A percentile compares a stretch with the other conserved stretches of the same genome.
Conservation (phyloP, 805 yeast species). For the Metschnikowia cubensis region DNA sequence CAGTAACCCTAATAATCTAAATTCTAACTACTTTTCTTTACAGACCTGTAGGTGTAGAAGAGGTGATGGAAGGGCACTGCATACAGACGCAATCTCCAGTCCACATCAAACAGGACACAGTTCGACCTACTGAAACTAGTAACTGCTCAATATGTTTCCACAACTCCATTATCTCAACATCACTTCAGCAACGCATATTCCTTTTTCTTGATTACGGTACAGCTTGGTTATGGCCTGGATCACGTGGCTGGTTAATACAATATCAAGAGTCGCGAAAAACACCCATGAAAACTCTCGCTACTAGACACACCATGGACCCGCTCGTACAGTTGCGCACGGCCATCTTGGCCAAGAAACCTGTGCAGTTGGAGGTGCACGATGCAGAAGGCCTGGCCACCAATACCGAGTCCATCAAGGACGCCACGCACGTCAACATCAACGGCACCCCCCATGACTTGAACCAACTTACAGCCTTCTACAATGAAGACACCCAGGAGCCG, state of each 20-base stretch:
- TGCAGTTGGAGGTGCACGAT: constrained; percentile 19
- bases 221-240: too few species aligned
- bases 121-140: too few species aligned
- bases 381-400: constrained; percentile 13
- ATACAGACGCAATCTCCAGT: too few species aligned
- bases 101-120: too few species aligned
- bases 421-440: constrained; percentile 29
- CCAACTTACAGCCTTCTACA: constrained; percentile 50
- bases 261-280: constrained; percentile 3
- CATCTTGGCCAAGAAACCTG: constrained; percentile 21
- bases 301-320: constrained; percentile 15
- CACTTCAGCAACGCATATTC: too few species aligned
- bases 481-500: constrained; percentile 46
- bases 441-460: constrained; percentile 36
- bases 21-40: too few species aligned
- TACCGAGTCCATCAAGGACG: constrained; percentile 27
- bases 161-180: too few species aligned
- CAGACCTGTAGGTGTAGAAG: too few species aligned
- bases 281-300: not conserved
- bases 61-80: too few species aligned
- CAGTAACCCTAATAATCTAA: too few species aligned
- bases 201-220: too few species aligned
- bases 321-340: constrained; percentile 27
- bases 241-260: not conserved
- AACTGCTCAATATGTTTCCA: too few species aligned